Evolutionary conservation across 1,139 yeast species (phyloP).

Genomic region (Scheffersomyces parashehatae): DNA sequence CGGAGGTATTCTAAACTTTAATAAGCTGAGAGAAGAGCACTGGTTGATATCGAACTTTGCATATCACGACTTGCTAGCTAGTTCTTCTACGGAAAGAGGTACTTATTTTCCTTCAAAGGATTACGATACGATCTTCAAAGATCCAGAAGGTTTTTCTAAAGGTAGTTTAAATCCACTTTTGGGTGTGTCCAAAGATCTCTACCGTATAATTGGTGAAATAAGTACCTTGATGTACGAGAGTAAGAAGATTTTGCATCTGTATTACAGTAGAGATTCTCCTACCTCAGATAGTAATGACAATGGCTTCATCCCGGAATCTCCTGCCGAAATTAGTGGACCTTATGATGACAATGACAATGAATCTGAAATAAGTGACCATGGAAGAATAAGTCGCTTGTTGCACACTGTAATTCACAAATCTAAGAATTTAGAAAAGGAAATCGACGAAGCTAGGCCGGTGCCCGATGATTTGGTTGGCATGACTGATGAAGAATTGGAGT

Average conservation of each 20-base stretch:
- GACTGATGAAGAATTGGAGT: slow-evolving; percentile 56
- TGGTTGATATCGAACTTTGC: slow-evolving; percentile 83
- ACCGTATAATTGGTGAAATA: slow-evolving; percentile 67
- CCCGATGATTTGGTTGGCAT: slow-evolving; percentile 48
- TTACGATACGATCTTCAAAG: slow-evolving; percentile 56
- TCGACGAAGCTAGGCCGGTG: slow-evolving; percentile 57
- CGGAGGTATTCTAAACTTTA: slow-evolving; percentile 61
- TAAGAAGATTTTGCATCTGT: slow-evolving; percentile 27
- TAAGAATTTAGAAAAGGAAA: slow-evolving; percentile 46
- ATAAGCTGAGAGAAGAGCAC: slow-evolving; percentile 57
- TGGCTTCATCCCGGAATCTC: slow-evolving; percentile 3
- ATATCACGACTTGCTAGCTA: slow-evolving; percentile 74
- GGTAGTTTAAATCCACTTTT: slow-evolving; percentile 64
- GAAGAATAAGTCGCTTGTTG: slow-evolving; percentile 23
- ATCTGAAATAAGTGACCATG: slow-evolving; percentile 29
- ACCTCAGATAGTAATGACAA: slow-evolving; percentile 3
- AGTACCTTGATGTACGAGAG: slow-evolving; percentile 59
- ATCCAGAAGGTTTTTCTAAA: slow-evolving; percentile 29
- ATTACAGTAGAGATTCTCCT: slow-evolving; percentile 13
- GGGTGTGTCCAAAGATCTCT: slow-evolving; percentile 71
- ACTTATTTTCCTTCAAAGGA: slow-evolving; percentile 57
- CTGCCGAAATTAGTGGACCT: slow-evolving; percentile 5
- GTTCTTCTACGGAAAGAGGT: slow-evolving; percentile 56
- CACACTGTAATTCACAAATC: slow-evolving; percentile 36
- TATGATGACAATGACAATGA: slow-evolving; percentile 13